Evolutionary conservation across 306 rosid genomes (phyloP).

Genomic region (Dalbergia cultrata): DNA sequence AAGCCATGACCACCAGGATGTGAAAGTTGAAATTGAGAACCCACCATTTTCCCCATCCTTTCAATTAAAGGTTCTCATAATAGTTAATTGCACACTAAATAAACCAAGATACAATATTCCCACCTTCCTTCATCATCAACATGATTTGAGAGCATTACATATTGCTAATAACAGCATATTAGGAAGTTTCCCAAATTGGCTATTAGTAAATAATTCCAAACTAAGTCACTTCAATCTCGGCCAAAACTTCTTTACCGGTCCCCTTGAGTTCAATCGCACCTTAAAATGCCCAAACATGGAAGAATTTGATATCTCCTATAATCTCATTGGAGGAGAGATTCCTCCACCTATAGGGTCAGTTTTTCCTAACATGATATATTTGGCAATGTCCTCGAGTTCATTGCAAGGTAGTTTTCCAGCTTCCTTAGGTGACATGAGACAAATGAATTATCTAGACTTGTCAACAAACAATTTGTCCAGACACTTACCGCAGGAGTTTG

Average conservation of each 20-base stretch:
- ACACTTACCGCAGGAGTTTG: neutral
- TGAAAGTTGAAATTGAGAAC: conserved; percentile 44
- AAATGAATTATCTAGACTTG: conserved; percentile 3
- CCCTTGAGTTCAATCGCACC: neutral
- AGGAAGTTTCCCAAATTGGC: conserved; percentile 41
- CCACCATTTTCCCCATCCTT: conserved; percentile 4
- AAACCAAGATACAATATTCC: neutral
- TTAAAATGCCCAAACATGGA: neutral
- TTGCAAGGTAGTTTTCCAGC: conserved; percentile 20
- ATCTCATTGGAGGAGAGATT: conserved; percentile 15
- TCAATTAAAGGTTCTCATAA: neutral
- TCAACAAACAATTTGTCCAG: conserved; percentile 38
- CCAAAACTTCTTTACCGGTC: conserved; percentile 16
- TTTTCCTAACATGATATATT: neutral
- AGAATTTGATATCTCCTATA: conserved; percentile 22
- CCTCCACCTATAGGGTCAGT: neutral
- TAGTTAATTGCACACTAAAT: neutral
- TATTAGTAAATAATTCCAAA: conserved; percentile 38
- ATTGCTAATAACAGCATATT: neutral
- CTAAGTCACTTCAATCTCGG: neutral
- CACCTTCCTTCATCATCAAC: conserved; percentile 33
- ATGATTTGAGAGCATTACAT: neutral
- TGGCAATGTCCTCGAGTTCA: conserved; percentile 20
- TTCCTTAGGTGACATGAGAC: conserved; percentile 24
- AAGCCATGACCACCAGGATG: neutral